Evolutionary conservation across 371 early-diverging fungal species (phyloP).

Genomic region (Mortierella sp.): DNA sequence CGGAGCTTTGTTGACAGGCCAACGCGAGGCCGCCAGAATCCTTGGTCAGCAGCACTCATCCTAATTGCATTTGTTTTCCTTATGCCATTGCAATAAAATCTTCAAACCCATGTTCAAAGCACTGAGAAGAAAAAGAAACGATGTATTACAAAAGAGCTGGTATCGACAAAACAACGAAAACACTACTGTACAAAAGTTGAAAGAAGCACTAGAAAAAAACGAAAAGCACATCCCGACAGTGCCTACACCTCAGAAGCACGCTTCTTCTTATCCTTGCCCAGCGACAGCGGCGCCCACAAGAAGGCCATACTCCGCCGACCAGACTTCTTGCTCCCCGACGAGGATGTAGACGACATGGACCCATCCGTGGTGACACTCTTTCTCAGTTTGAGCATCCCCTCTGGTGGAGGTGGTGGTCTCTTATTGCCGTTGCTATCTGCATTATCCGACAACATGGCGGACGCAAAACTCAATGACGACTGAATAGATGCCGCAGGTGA

Average conservation of each 20-base stretch:
- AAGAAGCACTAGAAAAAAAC: background rate
- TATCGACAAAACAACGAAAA: background rate
- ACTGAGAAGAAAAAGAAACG: background rate
- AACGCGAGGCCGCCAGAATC: conserved; percentile 43
- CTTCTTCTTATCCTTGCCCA: conserved; percentile 17
- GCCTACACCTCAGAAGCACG: background rate
- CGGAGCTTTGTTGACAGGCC: conserved; percentile 49
- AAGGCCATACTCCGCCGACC: conserved; percentile 32
- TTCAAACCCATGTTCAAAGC: background rate
- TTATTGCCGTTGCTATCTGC: background rate
- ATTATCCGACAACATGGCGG: conserved; percentile 21
- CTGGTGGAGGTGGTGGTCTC: conserved; percentile 25
- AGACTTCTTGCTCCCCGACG: conserved; percentile 12
- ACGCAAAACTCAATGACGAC: conserved; percentile 29
- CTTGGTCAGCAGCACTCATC: conserved; percentile 10
- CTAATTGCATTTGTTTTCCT: background rate
- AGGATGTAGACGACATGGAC: conserved; percentile 6
- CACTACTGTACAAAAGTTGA: background rate
- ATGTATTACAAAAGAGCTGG: conserved; percentile 10
- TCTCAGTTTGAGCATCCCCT: conserved; percentile 33
- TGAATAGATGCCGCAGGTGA: conserved; percentile 28
- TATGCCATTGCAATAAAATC: background rate
- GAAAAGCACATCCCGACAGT: background rate
- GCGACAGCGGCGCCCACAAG: conserved; percentile 30
- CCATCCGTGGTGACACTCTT: conserved; percentile 52